These are phyloP conservation scores for Hymenochaete sp. DNA, from an alignment of 1,284 basidiomycete genomes.

Conservation along the genomic window DNA sequence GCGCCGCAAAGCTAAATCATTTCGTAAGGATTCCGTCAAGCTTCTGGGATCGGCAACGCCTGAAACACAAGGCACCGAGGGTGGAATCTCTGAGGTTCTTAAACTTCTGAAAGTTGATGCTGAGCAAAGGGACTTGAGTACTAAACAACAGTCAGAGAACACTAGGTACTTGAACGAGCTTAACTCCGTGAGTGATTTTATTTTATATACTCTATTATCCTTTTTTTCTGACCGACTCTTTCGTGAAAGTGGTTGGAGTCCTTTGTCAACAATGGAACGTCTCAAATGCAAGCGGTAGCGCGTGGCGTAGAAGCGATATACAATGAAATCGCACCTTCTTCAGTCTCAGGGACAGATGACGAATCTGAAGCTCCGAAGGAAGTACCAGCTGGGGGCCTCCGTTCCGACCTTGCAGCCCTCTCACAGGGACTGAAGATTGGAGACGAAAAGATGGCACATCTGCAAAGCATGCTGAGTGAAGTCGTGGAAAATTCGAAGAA, in stretches of 20 bases:
- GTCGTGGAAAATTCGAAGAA: constrained; percentile 36
- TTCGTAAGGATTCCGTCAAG: too few relatives aligned
- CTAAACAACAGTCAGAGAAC: constrained; percentile 59
- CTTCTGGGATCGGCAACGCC: too few relatives aligned
- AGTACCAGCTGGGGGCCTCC: neutral
- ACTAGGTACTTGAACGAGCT: constrained; percentile 68
- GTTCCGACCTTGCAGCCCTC: constrained; percentile 2
- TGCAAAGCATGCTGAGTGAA: constrained; percentile 41
- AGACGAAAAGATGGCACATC: constrained; percentile 33
- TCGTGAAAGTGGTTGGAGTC: constrained; percentile 65
- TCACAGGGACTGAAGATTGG: constrained; percentile 30
- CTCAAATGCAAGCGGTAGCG: constrained; percentile 58
- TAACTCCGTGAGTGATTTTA: constrained; percentile 41
- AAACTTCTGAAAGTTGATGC: constrained; percentile 38
- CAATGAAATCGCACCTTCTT: constrained; percentile 36
- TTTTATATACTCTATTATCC: neutral
- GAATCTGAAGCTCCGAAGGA: neutral
- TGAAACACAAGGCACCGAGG: too few relatives aligned
- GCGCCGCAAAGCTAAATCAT: neutral
- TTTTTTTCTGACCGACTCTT: neutral
- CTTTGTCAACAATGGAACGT: constrained; percentile 66
- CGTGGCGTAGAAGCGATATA: constrained; percentile 53
- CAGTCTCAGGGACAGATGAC: neutral
- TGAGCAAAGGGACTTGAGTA: constrained; percentile 37
- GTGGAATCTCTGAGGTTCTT: constrained; percentile 37